Base-by-base conservation (phyloP, 129 eudicot species). In the Flaveria ramosissima region DNA sequence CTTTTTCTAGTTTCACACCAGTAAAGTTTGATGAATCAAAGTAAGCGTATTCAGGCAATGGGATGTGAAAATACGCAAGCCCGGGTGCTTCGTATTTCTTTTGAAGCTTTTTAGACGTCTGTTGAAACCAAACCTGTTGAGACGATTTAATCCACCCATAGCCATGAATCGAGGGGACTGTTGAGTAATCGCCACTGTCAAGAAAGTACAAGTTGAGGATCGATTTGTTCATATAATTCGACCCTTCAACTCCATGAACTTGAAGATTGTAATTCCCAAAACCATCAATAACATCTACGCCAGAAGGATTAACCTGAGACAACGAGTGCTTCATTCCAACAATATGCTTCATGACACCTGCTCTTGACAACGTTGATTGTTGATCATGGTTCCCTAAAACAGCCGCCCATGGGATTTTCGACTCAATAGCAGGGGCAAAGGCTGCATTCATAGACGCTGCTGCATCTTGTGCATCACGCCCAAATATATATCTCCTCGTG, bases 361-460 rank as follows among this genome's bases (percentile, higher is more conserved):
- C 78, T 84, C 97, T 82, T 3, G 93, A 87, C 14, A 92, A 74
- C 0, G 96, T 77, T 3, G 91, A 85, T 79, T 92, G 93, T 72
- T 92, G 97, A 74, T 92, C 97, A 32, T 92, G 97, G 78, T 92
- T 92, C 3, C 97, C 97, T 15, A 92, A 74, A n/a, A 92, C 89
- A 32, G 97, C 97, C 5, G 91, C 89, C 97, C 97, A 92, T 14
- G 97, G 97, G 81, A 92, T 89, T 74, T 73, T 81, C 46, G 96
- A 84, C 5, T 63, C 66, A 12, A 89, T 66, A 10, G 93, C 97
- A 3, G 97, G 93, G 56, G 93, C 87, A 83, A 92, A 92, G 8
- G 96, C 96, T 19, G 91, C 87, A 53, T 92, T 77, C 89, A 92
- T 77, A 8, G 97, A 92, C 12, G 75, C 72, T 53, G 71, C 83